These are phyloP conservation scores for Raddia guianensis DNA, from an alignment of 176 grass and related monocot species.

Conservation along the genomic window DNA sequence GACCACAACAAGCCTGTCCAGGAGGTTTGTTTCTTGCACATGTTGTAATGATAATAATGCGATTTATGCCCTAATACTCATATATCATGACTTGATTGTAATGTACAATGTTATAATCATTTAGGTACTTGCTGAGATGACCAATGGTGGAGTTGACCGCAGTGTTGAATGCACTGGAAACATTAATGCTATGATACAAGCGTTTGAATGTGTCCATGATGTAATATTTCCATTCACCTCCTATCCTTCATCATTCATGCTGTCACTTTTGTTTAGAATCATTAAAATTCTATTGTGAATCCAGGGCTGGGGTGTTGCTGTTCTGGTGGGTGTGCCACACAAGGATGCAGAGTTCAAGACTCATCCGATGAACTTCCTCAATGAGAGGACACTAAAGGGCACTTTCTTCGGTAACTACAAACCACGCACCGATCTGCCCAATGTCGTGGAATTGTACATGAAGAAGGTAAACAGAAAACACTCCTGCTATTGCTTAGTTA, in stretches of 20 bases:
- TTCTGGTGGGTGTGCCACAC: constrained; percentile 80
- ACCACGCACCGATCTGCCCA: constrained; percentile 71
- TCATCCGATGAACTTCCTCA: constrained; percentile 76
- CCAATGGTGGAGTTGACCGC: constrained; percentile 81
- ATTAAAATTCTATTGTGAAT: background rate
- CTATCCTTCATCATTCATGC: background rate
- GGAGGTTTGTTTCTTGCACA: constrained; percentile 54
- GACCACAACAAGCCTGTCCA: constrained; percentile 76
- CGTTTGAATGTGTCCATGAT: constrained; percentile 94
- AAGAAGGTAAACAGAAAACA: constrained; percentile 33
- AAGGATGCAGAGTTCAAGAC: constrained; percentile 90
- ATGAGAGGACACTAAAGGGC: constrained; percentile 89
- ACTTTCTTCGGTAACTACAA: constrained; percentile 98
- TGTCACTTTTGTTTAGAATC: background rate
- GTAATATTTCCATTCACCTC: constrained; percentile 23
- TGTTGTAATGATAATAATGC: background rate
- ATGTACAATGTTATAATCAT: constrained; percentile 3
- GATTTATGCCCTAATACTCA: background rate
- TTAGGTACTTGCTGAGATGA: constrained; percentile 90
- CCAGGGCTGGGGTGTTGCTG: constrained; percentile 88
- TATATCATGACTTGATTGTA: background rate
- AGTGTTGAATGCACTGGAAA: constrained; percentile 89
- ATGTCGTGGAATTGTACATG: constrained; percentile 82
- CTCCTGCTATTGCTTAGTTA: background rate
- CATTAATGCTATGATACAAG: constrained; percentile 75